Percentiles rank a stretch among this genome's conserved stretches.
phyloP scores from a whole-genome alignment of 1,139 yeast genomes.

The Ashbya aceris region DNA sequence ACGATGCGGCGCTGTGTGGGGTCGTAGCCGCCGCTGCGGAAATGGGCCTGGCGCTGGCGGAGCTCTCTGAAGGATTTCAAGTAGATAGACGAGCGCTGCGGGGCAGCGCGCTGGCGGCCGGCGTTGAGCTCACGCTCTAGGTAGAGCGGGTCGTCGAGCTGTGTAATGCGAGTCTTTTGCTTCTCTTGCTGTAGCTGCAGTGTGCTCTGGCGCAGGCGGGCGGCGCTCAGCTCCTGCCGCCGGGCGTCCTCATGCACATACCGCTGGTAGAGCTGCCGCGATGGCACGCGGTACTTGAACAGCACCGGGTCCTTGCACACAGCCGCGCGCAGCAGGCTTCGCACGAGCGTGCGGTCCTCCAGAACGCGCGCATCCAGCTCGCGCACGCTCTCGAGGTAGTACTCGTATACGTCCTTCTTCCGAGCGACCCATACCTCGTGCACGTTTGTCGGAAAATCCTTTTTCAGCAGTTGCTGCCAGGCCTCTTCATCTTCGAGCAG shows the following conservation, averaged over 20 bases:
- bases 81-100: slow-evolving; percentile 14
- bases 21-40: slow-evolving; percentile 18
- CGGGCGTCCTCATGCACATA: slow-evolving; percentile 38
- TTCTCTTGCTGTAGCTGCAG: slow-evolving; percentile 37
- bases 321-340: slow-evolving; percentile 8
- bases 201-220: slow-evolving; percentile 39
- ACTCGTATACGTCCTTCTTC: slow-evolving; percentile 16
- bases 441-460: slow-evolving; percentile 34
- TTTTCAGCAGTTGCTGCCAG: slow-evolving; percentile 40
- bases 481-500: slow-evolving; percentile 42
- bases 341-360: slow-evolving; percentile 10
- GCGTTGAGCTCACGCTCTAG: slow-evolving; percentile 9
- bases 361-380: slow-evolving; percentile 10
- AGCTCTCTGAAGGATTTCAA: slow-evolving; percentile 18
- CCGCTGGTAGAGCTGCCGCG: slow-evolving; percentile 34
- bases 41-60: slow-evolving; percentile 16
- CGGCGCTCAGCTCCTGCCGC: slow-evolving; percentile 44
- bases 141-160: slow-evolving; percentile 26
- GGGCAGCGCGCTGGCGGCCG: neutral
- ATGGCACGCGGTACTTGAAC: slow-evolving; percentile 30
- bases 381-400: slow-evolving; percentile 13
- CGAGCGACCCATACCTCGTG: slow-evolving; percentile 17
- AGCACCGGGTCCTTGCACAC: slow-evolving; percentile 15
- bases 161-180: slow-evolving; percentile 38
- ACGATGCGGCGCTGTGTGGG: slow-evolving; percentile 8